Percentiles rank a stretch among this genome's conserved stretches.
phyloP scores from a whole-genome alignment of 192 early-diverging fungal species.

The Backusella westeae region DNA sequence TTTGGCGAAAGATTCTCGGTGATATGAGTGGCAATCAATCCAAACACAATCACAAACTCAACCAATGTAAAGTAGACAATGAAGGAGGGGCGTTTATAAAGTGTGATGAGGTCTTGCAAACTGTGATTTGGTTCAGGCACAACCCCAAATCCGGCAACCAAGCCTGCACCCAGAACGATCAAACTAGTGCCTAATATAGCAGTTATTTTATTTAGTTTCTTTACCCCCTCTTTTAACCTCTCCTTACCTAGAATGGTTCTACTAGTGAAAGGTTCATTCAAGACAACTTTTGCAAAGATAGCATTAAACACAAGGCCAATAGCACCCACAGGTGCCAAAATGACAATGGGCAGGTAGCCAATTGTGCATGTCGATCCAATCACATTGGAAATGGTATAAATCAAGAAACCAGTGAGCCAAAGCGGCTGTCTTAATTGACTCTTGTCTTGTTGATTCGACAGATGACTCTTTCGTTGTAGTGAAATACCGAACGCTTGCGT shows the following conservation, averaged over 20 bases:
- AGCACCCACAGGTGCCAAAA: constrained; percentile 74
- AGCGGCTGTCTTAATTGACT: constrained; percentile 51
- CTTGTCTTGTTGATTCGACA: constrained; percentile 31
- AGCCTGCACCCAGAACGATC: constrained; percentile 63
- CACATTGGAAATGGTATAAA: constrained; percentile 69
- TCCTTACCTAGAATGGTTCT: constrained; percentile 52
- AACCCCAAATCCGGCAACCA: constrained; percentile 74
- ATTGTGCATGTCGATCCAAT: constrained; percentile 70
- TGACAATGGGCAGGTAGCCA: constrained; percentile 74
- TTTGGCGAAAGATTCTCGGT: constrained; percentile 26
- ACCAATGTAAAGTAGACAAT: constrained; percentile 63
- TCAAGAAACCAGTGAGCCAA: constrained; percentile 69
- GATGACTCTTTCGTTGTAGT: constrained; percentile 65
- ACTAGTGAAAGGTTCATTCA: constrained; percentile 62
- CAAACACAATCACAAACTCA: constrained; percentile 44
- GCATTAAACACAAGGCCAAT: constrained; percentile 78
- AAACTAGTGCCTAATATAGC: constrained; percentile 59
- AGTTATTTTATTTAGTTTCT: too few relatives aligned
- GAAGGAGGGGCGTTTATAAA: constrained; percentile 70
- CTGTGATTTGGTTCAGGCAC: constrained; percentile 73
- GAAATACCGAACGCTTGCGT: constrained; percentile 75
- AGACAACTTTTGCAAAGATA: constrained; percentile 64
- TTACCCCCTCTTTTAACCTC: not conserved
- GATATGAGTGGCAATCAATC: constrained; percentile 50
- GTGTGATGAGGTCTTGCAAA: constrained; percentile 61